Percentiles rank a stretch among this genome's conserved stretches.
Conservation (phyloP, 345 rosid species). For the Melastoma malabathricum region DNA sequence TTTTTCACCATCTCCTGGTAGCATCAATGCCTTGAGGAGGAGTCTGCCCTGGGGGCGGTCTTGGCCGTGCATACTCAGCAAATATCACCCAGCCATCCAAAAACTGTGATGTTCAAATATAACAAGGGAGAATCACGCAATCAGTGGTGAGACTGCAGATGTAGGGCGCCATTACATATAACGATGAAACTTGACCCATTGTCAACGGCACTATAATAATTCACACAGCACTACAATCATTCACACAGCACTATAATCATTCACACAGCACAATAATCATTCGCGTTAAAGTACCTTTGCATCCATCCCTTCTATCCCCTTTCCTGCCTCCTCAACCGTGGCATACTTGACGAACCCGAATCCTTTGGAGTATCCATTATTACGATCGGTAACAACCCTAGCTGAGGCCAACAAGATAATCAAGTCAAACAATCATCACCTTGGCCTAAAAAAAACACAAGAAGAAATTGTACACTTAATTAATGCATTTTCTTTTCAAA, state of each 20-base stretch:
- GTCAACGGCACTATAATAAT: background rate
- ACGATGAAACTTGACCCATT: background rate
- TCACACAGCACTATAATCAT: background rate
- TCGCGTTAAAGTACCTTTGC: conserved; percentile 17
- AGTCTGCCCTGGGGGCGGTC: conserved; percentile 13
- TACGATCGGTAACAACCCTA: conserved; percentile 31
- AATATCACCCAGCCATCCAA: conserved; percentile 12
- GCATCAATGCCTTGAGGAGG: conserved; percentile 5
- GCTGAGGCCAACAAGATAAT: conserved; percentile 16
- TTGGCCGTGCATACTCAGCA: conserved; percentile 14
- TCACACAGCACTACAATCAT: background rate
- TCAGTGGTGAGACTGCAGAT: background rate
- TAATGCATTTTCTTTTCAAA: no score
- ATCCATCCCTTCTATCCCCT: conserved; percentile 43
- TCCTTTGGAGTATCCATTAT: conserved; percentile 32
- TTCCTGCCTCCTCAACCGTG: conserved; percentile 27
- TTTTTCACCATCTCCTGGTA: conserved; percentile 5
- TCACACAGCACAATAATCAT: background rate
- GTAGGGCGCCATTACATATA: background rate
- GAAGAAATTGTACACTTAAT: background rate
- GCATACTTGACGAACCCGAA: conserved; percentile 39
- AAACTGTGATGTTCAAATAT: conserved; percentile 1
- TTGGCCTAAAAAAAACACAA: background rate
- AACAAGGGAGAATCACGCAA: background rate
- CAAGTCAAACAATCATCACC: background rate